Conservation (phyloP, 805 yeast genomes). For the Monosporozyma aerobia region DNA sequence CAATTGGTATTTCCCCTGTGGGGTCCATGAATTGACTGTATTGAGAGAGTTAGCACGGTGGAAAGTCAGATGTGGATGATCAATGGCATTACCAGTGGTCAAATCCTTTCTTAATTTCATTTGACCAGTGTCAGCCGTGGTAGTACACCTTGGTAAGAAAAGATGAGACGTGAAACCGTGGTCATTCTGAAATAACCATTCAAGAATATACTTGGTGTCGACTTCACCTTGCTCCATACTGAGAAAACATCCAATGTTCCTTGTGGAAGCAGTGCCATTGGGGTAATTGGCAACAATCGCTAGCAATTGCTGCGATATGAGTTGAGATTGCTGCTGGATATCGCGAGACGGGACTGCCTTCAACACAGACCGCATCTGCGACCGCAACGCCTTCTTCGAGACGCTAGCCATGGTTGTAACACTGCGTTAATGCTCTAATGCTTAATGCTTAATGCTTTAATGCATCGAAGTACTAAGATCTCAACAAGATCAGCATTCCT, state of each 20-base stretch:
- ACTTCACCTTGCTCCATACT: slow-evolving; percentile 68
- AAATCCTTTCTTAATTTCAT: slow-evolving; percentile 13
- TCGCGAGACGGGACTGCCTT: neutral
- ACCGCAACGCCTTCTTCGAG: neutral
- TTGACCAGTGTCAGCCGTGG: slow-evolving; percentile 26
- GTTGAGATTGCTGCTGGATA: slow-evolving; percentile 19
- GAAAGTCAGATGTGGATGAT: slow-evolving; percentile 46
- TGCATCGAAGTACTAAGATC: too few relatives aligned
- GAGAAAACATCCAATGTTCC: slow-evolving; percentile 51
- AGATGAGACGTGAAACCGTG: slow-evolving; percentile 33
- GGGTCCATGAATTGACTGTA: slow-evolving; percentile 41
- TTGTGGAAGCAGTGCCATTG: slow-evolving; percentile 25
- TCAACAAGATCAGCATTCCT: too few relatives aligned
- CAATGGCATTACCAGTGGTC: slow-evolving; percentile 2
- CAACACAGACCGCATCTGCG: neutral
- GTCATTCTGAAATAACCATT: slow-evolving; percentile 38
- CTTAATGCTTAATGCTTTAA: too few relatives aligned
- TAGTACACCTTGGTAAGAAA: slow-evolving; percentile 48
- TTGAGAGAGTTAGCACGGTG: slow-evolving; percentile 36
- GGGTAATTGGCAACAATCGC: neutral
- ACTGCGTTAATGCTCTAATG: too few relatives aligned
- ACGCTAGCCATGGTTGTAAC: neutral
- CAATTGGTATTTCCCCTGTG: slow-evolving; percentile 59
- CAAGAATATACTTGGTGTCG: slow-evolving; percentile 47
- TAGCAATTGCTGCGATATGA: neutral